Base-by-base conservation (phyloP, 257 asterid species). In the Orobanche coerulescens region DNA sequence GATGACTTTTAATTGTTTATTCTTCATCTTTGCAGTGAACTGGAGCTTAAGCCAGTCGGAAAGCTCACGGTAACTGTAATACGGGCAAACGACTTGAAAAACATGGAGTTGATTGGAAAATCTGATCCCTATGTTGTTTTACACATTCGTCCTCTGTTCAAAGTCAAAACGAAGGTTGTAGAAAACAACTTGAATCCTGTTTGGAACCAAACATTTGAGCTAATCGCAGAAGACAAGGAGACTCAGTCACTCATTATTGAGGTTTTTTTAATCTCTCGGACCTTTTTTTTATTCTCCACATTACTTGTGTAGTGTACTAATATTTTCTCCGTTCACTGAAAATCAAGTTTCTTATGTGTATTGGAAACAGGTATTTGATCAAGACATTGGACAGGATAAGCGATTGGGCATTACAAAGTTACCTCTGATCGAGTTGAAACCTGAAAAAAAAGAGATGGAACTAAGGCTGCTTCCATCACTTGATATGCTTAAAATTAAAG, bases 41-140 rank as follows among this genome's bases (percentile, higher is more conserved):
- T 93, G 86, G 97, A 93, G 83, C 97, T 93, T 55, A 93, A 87
- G 82, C 99, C 99, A 33, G 96, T 86, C 67, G 99, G 99, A 67
- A 81, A 74, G 70, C 85, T 93, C 48, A 76, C 76, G 12, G 68
- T 89, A 44, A 89, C 90, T 4, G 71, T 93, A 11, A 54, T 78
- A 51, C 74, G 50, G 80, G 96, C 97, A 47, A 87, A 74, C 24
- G 84, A 84, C 72, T 74, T 93, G 65, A 93, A 93, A 84, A 93
- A 93, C 73, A 86, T 75, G 81, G 99, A 93, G 75, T 52, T 93
- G 75, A 85, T 93, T 48, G 99, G 99, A 66, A 93, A 93, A 71
- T 93, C 99, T 48, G 99, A 93, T 77, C 99, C 97, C 28, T 93
- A 93, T 63, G 85, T 77, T 13, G 87, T 77, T 57, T 72, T 89